Base-by-base conservation (phyloP, 495 filamentous ascomycete species). In the Mytilinidion resinicola region DNA sequence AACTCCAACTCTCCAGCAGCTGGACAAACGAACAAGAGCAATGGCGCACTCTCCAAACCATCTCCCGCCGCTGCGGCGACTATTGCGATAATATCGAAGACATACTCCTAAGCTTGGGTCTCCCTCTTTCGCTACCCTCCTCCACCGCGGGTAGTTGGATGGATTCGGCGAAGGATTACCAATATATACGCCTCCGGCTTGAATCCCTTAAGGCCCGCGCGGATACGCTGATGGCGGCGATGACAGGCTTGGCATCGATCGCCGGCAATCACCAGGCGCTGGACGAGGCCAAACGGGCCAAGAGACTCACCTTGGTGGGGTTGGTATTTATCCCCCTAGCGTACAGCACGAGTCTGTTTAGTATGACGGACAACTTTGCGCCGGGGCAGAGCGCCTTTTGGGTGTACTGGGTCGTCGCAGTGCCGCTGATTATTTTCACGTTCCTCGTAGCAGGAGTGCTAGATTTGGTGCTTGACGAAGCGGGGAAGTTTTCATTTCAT, bases 31-130 rank as follows among this genome's bases (percentile, higher is more conserved):
- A 65, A 30, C 53, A 61, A 43, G 62, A 61, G 17, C 62, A 65
- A 44, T 65, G 62, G 62, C 55, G 56, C 21, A 53, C 36, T 11
- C 54, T 65, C 14, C 62, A 65, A 49, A 65, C 62, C 9, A 65
- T 65, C 33, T 39, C 21, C 17, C 57, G 62, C 6, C 57, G 62
- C 9, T 65, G 62, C 36, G 62, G 62, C 15, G 61, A 65, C 58
- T 65, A 65, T 33, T n/a, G 62, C 25, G 62, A 65, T 39, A 58
- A 65, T 25, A 51, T 65, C 19, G 62, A 65, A 61, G 62, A 65
- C 54, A 58, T 58, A 17, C 57, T 65, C 4, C 53, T 61, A 3
- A 57, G 48, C 34, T 53, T 65, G n/a, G 62, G 57, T 7, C 58
- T 59, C 36, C 51, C 56, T 1, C 10, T 61, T 47, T 17, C 42